Evolutionary conservation across 208 protist species (phyloP).

Genomic region (Trypanosoma avium): DNA sequence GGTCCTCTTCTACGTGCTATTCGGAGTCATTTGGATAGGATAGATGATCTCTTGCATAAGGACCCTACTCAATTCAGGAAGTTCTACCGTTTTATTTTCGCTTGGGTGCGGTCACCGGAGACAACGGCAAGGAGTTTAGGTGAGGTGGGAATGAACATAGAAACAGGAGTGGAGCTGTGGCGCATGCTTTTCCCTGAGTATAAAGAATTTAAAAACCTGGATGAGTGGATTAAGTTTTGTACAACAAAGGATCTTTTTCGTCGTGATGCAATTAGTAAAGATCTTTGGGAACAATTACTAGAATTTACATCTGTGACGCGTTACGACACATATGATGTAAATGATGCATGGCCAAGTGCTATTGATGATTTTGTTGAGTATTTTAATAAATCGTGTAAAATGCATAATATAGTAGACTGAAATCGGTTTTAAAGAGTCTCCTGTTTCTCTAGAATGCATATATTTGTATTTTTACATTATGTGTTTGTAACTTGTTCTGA

Average conservation of each 20-base stretch:
- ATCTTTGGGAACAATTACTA: conserved; percentile 77
- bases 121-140: conserved; percentile 9
- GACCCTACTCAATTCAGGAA: conserved; percentile 19
- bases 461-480: too few relatives aligned
- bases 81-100: conserved; percentile 37
- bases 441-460: not conserved
- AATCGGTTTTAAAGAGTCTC: not conserved
- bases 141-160: conserved; percentile 23
- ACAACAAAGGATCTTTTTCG: conserved; percentile 25
- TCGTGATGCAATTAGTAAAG: conserved; percentile 38
- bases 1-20: conserved; percentile 12
- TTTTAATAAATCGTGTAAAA: conserved; percentile 16
- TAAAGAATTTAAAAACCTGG: conserved; percentile 40
- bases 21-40: not conserved
- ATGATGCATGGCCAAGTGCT: conserved; percentile 75
- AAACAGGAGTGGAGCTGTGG: conserved; percentile 68
- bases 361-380: conserved; percentile 84
- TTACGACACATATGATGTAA: conserved; percentile 61
- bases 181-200: conserved; percentile 54
- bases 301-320: conserved; percentile 47
- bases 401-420: not conserved
- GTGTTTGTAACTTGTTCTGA: too few relatives aligned
- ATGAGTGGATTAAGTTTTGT: conserved; percentile 67
- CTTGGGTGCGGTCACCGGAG: conserved; percentile 25
- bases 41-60: conserved; percentile 14